Conservation (phyloP, 129 eudicot species). For the Chrysanthemum makinoi region DNA sequence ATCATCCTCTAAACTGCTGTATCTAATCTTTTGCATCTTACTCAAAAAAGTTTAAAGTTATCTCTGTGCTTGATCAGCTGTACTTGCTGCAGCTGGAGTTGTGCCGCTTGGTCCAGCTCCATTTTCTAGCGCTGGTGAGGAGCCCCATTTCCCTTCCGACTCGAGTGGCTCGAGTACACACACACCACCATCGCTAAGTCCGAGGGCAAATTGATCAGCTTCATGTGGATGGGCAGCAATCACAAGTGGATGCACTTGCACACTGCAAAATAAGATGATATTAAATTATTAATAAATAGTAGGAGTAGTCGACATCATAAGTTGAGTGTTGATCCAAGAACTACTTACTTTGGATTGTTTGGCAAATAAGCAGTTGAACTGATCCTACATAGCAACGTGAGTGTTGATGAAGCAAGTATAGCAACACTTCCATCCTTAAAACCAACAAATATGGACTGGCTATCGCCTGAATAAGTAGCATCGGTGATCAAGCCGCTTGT, state of each 20-base stretch:
- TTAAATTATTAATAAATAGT: neutral
- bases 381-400: conserved; percentile 68
- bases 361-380: conserved; percentile 66
- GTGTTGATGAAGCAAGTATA: conserved; percentile 69
- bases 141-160: conserved; percentile 88
- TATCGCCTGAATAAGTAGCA: conserved; percentile 89
- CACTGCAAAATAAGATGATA: conserved; percentile 37
- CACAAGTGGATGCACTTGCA: conserved; percentile 57
- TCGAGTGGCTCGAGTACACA: conserved; percentile 73
- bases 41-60: neutral
- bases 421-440: conserved; percentile 78
- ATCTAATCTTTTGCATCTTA: conserved; percentile 2
- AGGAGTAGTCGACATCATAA: no score
- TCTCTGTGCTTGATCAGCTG: neutral
- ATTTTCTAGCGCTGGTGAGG: conserved; percentile 67
- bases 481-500: conserved; percentile 73
- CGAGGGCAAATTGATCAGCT: conserved; percentile 73
- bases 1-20: conserved; percentile 5
- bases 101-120: conserved; percentile 49
- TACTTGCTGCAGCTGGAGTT: conserved; percentile 4
- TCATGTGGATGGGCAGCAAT: conserved; percentile 16
- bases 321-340: neutral
- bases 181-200: conserved; percentile 81
- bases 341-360: conserved; percentile 57
- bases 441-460: conserved; percentile 72